Percentiles rank a stretch among this genome's conserved stretches.
These are phyloP conservation scores for Entomortierella chlamydospora DNA, from an alignment of 192 early-diverging fungal genomes.

Conservation along the genomic window DNA sequence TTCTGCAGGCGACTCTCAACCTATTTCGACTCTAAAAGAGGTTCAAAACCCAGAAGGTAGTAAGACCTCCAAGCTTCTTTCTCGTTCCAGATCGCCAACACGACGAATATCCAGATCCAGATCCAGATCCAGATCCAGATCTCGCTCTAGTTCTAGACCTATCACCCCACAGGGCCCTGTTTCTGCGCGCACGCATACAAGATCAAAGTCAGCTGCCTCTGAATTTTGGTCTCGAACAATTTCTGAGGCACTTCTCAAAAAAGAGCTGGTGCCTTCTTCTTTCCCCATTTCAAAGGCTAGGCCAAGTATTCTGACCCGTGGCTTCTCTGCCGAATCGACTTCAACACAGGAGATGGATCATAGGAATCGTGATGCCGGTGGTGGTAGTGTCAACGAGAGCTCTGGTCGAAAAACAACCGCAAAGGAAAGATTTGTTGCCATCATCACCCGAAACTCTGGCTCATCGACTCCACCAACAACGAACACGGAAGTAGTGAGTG, in stretches of 20 bases:
- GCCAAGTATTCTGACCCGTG: slow-evolving; percentile 29
- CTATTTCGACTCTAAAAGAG: neutral
- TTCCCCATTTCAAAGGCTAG: slow-evolving; percentile 12
- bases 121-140: slow-evolving; percentile 12
- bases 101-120: slow-evolving; percentile 1
- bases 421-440: slow-evolving; percentile 33
- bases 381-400: slow-evolving; percentile 14
- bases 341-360: slow-evolving; percentile 20
- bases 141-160: slow-evolving; percentile 22
- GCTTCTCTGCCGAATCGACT: slow-evolving; percentile 41
- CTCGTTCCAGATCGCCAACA: slow-evolving; percentile 17
- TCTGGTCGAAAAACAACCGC: slow-evolving; percentile 18
- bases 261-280: slow-evolving; percentile 13
- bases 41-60: neutral
- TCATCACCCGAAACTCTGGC: slow-evolving; percentile 23
- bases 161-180: neutral
- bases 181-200: slow-evolving; percentile 13
- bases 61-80: neutral
- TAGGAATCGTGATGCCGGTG: neutral
- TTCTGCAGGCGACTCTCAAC: neutral
- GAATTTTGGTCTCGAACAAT: slow-evolving; percentile 26
- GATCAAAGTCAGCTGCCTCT: slow-evolving; percentile 2
- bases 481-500: neutral
- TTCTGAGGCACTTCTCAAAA: slow-evolving; percentile 9
- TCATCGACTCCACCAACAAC: neutral